phyloP scores from a whole-genome alignment of 1,284 basidiomycete species.

The Spongispora temasekensis region DNA sequence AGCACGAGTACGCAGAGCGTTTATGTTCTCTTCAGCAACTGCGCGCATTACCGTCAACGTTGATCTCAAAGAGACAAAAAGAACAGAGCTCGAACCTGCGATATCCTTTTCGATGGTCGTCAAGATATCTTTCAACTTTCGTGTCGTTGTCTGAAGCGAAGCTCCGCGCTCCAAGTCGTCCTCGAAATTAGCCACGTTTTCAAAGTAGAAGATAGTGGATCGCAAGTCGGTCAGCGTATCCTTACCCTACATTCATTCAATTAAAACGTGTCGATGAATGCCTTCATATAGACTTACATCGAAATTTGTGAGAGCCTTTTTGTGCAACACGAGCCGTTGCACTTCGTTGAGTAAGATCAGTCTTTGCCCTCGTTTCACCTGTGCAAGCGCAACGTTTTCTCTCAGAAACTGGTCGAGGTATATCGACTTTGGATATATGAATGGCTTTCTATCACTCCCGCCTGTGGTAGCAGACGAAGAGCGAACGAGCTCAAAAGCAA shows the following conservation, averaged over 20 bases:
- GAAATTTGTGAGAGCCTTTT: slow-evolving; percentile 48
- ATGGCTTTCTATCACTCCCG: slow-evolving; percentile 45
- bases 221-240: slow-evolving; percentile 62
- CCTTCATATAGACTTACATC: slow-evolving; percentile 48
- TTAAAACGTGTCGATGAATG: background rate
- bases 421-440: slow-evolving; percentile 62
- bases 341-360: slow-evolving; percentile 51
- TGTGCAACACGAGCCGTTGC: slow-evolving; percentile 45
- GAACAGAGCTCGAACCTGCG: slow-evolving; percentile 43
- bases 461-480: slow-evolving; percentile 12
- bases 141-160: slow-evolving; percentile 43
- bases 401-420: slow-evolving; percentile 72
- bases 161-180: slow-evolving; percentile 49
- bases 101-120: slow-evolving; percentile 53
- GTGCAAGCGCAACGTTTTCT: slow-evolving; percentile 53
- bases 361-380: slow-evolving; percentile 47
- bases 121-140: slow-evolving; percentile 54
- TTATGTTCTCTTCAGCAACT: slow-evolving; percentile 57
- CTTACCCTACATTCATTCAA: slow-evolving; percentile 46
- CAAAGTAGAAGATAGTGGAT: slow-evolving; percentile 66
- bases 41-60: slow-evolving; percentile 2
- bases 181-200: slow-evolving; percentile 55
- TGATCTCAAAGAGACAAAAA: background rate
- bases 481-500: slow-evolving; percentile 56
- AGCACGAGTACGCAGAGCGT: slow-evolving; percentile 44